Conservation (phyloP, 106 monocot genomes). For the Triglochin maritima region DNA sequence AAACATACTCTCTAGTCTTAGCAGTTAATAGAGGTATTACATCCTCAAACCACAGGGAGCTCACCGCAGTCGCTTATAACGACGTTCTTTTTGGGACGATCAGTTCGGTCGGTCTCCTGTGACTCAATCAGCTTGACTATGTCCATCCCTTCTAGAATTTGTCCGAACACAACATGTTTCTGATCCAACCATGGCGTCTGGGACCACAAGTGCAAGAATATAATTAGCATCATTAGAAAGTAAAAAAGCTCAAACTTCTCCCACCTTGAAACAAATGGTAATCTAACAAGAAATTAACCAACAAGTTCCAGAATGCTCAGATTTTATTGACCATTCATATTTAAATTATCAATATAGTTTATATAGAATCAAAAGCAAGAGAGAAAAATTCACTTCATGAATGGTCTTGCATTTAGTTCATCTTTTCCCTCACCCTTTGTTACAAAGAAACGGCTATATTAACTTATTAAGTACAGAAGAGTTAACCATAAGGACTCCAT, state of each 20-base stretch:
- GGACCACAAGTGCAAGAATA: not conserved
- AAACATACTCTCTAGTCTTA: too few species aligned
- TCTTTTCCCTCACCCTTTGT: too few species aligned
- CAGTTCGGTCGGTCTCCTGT: conserved; percentile 65
- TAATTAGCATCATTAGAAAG: not conserved
- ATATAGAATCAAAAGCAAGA: too few species aligned
- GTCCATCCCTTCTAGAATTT: conserved; percentile 78
- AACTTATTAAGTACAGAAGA: too few species aligned
- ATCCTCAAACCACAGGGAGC: conserved; percentile 35
- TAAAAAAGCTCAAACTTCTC: not conserved
- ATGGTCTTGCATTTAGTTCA: too few species aligned
- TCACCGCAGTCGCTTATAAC: conserved; percentile 74
- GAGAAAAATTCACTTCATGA: too few species aligned
- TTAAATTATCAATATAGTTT: too few species aligned
- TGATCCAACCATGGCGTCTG: conserved; percentile 88
- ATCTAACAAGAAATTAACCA: not conserved
- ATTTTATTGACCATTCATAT: too few species aligned
- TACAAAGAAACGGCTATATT: too few species aligned
- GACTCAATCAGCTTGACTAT: conserved; percentile 58
- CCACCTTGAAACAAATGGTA: not conserved
- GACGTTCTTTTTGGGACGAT: conserved; percentile 52
- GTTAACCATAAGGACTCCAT: too few species aligned
- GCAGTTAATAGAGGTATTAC: too few species aligned
- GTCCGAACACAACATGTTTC: conserved; percentile 76
- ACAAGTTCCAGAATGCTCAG: not conserved